Evolutionary conservation across 2,329 filamentous ascomycete species (phyloP).

Genomic region (Sordariomycetes sp.): DNA sequence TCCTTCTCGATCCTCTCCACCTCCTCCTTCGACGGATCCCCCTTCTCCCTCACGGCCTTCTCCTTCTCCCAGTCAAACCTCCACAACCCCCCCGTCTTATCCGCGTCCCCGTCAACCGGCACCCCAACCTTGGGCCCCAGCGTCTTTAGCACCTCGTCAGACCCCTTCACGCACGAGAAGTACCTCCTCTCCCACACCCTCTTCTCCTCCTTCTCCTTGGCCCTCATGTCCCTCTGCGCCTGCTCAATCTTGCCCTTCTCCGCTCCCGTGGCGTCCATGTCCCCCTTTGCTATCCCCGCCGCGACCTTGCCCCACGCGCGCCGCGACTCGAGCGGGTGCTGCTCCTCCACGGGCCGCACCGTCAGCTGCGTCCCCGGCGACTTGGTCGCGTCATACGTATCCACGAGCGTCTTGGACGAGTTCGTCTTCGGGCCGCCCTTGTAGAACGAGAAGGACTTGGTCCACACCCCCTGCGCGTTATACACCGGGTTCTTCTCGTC

Average conservation of each 20-base stretch:
- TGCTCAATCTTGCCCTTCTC: conserved; percentile 90
- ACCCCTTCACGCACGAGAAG: conserved; percentile 43
- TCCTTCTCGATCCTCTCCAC: conserved; percentile 30
- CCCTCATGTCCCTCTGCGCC: conserved; percentile 62
- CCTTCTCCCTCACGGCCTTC: conserved; percentile 17
- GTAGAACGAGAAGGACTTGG: conserved; percentile 65
- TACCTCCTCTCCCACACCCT: conserved; percentile 73
- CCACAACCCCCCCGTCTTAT: conserved; percentile 50
- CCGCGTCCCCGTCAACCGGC: conserved; percentile 35
- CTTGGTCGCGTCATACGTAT: conserved; percentile 45
- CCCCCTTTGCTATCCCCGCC: conserved; percentile 58
- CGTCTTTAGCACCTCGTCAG: conserved; percentile 30
- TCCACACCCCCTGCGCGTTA: conserved; percentile 86
- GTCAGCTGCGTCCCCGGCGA: conserved; percentile 51
- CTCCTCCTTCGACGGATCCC: conserved; percentile 17
- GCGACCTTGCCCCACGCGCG: conserved; percentile 83
- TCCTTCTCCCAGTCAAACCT: conserved; percentile 38
- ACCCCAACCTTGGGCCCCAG: conserved; percentile 34
- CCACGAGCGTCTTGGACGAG: conserved; percentile 32
- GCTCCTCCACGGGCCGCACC: conserved; percentile 60
- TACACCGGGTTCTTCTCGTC: conserved; percentile 64
- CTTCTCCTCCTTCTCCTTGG: conserved; percentile 61
- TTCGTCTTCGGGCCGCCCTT: conserved; percentile 43
- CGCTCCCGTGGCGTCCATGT: conserved; percentile 65
- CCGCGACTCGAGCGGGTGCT: conserved; percentile 78